These are phyloP conservation scores for Rhododendron griersonianum DNA, from an alignment of 148 eudicot genomes.

Conservation along the genomic window DNA sequence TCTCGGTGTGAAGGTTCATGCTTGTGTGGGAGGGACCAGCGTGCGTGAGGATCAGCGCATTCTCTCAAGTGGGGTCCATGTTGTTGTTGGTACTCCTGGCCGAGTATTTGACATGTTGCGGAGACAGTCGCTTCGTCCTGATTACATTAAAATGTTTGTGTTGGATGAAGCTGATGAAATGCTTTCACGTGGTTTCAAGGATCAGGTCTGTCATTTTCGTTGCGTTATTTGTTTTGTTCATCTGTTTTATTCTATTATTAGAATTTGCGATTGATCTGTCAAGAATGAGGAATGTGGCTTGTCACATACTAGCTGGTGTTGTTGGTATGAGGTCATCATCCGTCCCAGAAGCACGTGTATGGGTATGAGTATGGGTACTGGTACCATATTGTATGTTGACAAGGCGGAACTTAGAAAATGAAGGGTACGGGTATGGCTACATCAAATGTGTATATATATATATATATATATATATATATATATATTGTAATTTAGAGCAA, in stretches of 20 bases:
- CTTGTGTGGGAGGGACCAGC: constrained; percentile 46
- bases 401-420: no score
- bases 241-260: background rate
- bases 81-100: constrained; percentile 55
- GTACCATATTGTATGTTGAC: no score
- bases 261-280: background rate
- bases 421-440: no score
- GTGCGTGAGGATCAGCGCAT: constrained; percentile 49
- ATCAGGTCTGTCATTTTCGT: constrained; percentile 25
- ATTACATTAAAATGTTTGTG: constrained; percentile 41
- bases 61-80: constrained; percentile 43
- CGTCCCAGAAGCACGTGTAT: no score
- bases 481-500: no score
- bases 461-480: no score
- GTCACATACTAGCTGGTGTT: no score
- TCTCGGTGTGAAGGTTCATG: constrained; percentile 48
- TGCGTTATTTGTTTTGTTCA: background rate
- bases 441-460: no score
- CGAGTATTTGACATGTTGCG: constrained; percentile 50
- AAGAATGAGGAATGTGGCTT: no score
- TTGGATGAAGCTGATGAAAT: constrained; percentile 54
- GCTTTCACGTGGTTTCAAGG: constrained; percentile 52
- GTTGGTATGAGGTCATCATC: no score
- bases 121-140: constrained; percentile 34
- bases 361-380: no score